Base-by-base conservation (phyloP, 2,329 filamentous ascomycete species). In the Meredithiella fracta region DNA sequence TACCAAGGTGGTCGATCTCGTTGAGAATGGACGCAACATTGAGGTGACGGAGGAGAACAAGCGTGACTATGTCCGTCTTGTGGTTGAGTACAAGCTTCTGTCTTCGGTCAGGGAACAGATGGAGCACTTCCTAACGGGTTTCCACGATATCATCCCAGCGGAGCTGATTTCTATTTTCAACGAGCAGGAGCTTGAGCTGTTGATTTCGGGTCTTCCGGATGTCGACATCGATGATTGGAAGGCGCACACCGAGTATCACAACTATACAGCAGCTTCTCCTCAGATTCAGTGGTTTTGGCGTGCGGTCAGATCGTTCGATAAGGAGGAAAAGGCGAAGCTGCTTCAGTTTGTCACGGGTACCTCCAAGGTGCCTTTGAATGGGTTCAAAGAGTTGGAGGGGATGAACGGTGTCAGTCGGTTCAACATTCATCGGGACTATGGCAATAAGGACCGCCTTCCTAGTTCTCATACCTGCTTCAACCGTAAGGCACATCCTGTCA, bases 211-310 rank as follows among this genome's bases (percentile, higher is more conserved):
- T 66, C 77, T 98, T 53, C 92, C 92, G 1, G 92, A 98, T 65
- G 96, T 98, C 62, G 91, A 98, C 63, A 81, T 97, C 42, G 92
- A 98, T 65, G 92, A 98, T 70, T 98, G 92, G 92, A 96, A 95
- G 78, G 89, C 86, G 70, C 95, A 96, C 70, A 94, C 91, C 1
- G 94, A 98, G 66, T 97, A 98, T 64, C 91, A 97, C 70, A 97
- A 97, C 69, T 98, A 98, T 72, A 88, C 81, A 3, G 84, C 87
- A 31, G 91, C 90, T 0, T 96, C 92, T 2, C 86, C 88, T 47
- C 94, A 98, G 67, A 95, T 98, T 59, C 90, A 97, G 68, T 98
- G 92, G 92, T 98, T 98, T 80, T 98, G 92, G 92, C 85, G 94
- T 64, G 92, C 92, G 25, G 82, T 98, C 47, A 83, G 92, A 63